These are phyloP conservation scores for Boletus insuetus DNA, from an alignment of 768 basidiomycete genomes.

Conservation along the genomic window DNA sequence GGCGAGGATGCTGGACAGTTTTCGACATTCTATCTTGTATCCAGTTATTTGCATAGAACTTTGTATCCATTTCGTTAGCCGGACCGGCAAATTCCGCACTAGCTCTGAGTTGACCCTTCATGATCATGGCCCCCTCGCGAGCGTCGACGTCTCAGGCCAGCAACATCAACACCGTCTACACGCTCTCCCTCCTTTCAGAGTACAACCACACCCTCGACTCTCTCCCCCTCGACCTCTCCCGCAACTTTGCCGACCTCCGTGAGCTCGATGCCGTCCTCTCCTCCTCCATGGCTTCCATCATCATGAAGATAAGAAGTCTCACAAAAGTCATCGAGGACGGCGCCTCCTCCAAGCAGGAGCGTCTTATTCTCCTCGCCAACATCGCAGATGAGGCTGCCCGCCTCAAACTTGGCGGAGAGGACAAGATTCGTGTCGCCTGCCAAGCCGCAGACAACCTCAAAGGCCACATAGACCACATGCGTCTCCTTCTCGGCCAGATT, in stretches of 20 bases:
- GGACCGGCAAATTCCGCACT: slow-evolving; percentile 31
- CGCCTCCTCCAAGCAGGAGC: slow-evolving; percentile 57
- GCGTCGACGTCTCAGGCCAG: slow-evolving; percentile 27
- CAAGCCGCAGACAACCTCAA: slow-evolving; percentile 88
- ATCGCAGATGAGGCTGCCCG: slow-evolving; percentile 92
- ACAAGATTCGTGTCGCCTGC: slow-evolving; percentile 95
- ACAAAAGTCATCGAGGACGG: slow-evolving; percentile 73
- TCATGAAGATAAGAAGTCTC: slow-evolving; percentile 72
- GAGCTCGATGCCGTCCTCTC: slow-evolving; percentile 98
- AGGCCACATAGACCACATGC: slow-evolving; percentile 58
- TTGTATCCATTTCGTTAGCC: not conserved
- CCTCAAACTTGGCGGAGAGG: slow-evolving; percentile 92
- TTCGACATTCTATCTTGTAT: slow-evolving; percentile 27
- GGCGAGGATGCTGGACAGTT: not conserved
- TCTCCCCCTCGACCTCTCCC: slow-evolving; percentile 90
- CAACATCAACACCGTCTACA: slow-evolving; percentile 49
- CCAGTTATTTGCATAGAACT: not conserved
- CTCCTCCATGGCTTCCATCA: slow-evolving; percentile 78
- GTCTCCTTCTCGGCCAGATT: slow-evolving; percentile 56
- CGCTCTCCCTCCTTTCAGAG: slow-evolving; percentile 71
- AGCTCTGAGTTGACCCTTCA: not conserved
- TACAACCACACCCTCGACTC: slow-evolving; percentile 92
- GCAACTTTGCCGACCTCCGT: slow-evolving; percentile 91
- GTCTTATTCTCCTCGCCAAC: slow-evolving; percentile 84
- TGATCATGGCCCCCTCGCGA: slow-evolving; percentile 38